phyloP scores from a whole-genome alignment of 148 eudicot genomes.

The Selenicereus undatus region DNA sequence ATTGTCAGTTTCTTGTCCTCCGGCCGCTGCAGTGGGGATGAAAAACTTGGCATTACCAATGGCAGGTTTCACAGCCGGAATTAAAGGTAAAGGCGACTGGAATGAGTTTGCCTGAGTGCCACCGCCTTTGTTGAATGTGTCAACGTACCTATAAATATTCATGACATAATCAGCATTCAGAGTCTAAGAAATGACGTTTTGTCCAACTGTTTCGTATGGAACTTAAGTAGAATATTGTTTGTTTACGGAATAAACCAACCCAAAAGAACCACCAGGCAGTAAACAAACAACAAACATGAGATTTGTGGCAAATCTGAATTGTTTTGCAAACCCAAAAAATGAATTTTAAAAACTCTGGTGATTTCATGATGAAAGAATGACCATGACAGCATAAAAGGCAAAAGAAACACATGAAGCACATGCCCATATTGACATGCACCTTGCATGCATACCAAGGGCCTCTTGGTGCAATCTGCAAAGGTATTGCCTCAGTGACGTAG shows the following conservation, averaged over 20 bases:
- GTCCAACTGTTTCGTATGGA: too few species aligned
- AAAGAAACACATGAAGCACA: background rate
- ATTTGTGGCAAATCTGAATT: too few species aligned
- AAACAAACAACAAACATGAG: too few species aligned
- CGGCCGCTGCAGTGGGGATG: constrained; percentile 52
- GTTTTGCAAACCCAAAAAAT: background rate
- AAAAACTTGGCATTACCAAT: constrained; percentile 55
- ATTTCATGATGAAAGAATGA: background rate
- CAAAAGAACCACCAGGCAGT: too few species aligned
- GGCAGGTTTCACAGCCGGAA: constrained; percentile 50
- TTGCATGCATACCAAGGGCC: background rate
- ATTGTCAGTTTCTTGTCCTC: constrained; percentile 28
- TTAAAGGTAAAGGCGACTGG: constrained; percentile 49
- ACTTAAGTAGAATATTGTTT: too few species aligned
- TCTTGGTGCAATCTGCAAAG: background rate
- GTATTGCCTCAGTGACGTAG: background rate
- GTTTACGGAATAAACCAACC: too few species aligned
- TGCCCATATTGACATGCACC: background rate
- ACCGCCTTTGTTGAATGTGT: constrained; percentile 84
- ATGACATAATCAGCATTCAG: background rate
- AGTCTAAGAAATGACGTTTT: background rate
- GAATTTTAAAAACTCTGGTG: background rate
- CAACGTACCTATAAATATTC: constrained; percentile 64
- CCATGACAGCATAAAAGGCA: background rate
- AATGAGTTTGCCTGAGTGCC: constrained; percentile 54